These are phyloP conservation scores for Marsdenia floribunda DNA, from an alignment of 257 asterid species.

Conservation along the genomic window DNA sequence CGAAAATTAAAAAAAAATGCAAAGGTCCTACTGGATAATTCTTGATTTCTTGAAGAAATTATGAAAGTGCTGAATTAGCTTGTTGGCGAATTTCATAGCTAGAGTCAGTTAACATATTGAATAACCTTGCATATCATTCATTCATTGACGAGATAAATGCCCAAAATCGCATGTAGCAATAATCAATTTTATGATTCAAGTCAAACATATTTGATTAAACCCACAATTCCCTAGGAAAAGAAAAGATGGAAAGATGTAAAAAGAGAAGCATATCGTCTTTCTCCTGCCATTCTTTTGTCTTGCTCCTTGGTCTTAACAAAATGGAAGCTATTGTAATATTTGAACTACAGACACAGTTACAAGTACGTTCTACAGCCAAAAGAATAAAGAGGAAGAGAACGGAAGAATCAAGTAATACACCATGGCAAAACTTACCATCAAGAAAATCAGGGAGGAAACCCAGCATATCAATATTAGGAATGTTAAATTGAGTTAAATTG, in stretches of 20 bases:
- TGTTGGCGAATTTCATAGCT: slow-evolving; percentile 99
- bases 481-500: no score
- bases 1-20: no score
- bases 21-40: slow-evolving; percentile 87
- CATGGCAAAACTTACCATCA: slow-evolving; percentile 61
- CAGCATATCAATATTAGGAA: slow-evolving; percentile 98
- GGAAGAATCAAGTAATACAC: not conserved
- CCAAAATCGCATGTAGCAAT: not conserved
- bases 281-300: not conserved
- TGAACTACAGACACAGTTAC: not conserved
- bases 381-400: not conserved
- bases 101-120: slow-evolving; percentile 94
- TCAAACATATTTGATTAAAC: not conserved
- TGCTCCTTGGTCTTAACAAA: not conserved
- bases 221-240: not conserved
- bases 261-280: not conserved
- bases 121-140: slow-evolving; percentile 74
- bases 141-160: slow-evolving; percentile 5
- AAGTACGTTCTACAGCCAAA: not conserved
- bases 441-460: slow-evolving; percentile 99
- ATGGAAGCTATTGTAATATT: not conserved
- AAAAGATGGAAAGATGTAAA: not conserved
- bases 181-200: not conserved
- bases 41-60: slow-evolving; percentile 97
- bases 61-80: slow-evolving; percentile 99